Evolutionary conservation across 331 rosid species (phyloP), one percentile per base, ranked within the genome.

Genomic region (Acacia pycnantha): DNA sequence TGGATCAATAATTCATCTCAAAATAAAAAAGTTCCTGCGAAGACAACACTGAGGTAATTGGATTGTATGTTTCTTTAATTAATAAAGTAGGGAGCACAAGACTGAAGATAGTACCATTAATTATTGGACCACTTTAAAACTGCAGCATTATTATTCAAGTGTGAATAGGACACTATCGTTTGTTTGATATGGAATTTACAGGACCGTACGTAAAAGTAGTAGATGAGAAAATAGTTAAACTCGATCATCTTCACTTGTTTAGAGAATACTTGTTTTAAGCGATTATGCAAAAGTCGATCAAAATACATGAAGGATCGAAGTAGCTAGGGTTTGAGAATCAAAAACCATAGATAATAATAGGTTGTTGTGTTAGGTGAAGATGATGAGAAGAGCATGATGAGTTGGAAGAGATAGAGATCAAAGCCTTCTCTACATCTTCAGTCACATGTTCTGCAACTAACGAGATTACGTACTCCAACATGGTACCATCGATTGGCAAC

Each of bases 401-500:
- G 24, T 19, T 53, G n/a, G 59, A 18, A 19, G 59, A 18, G 59
- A 53, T 19, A 53, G 59, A 53, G 24, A 53, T 53, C 11, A 53
- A 7, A 53, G 59, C 59, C 59, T 53, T 53, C 59, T 53, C 59
- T 53, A 84, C 72, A 46, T 87, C 86, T 76, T 71, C 80, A 3
- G 82, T 47, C 22, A 87, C 37, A 8, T 19, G 48, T 54, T 83
- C 77, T 21, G 53, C 82, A 54, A 83, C 66, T 4, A 89, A 67
- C 0, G 76, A 82, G 6, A 87, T 77, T 3, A 79, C 80, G 22
- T 85, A 82, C 21, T 89, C 87, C 85, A 87, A 77, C 78, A 84
- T 80, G 12, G 62, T 41, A 22, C 86, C 7, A 26, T 84, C 88
- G 58, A 88, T 86, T 1, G 89, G 90, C 59, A 90, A 75, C 43